Evolutionary conservation across 768 basidiomycete genomes (phyloP), one percentile per base, ranked within the genome.

Genomic region (Pisolithus tinctorius): DNA sequence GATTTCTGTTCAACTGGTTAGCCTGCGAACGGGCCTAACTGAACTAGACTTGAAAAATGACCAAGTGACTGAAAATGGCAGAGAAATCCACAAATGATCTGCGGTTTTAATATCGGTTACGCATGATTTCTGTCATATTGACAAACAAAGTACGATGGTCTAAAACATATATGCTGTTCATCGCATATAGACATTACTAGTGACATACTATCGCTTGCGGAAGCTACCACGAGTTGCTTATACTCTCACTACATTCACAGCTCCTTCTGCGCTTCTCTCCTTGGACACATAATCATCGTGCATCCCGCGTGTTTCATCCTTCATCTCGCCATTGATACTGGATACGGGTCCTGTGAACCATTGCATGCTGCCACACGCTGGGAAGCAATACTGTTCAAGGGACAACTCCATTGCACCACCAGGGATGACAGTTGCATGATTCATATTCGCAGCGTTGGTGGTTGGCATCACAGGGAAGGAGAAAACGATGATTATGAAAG

Each of bases 331-430:
- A 4, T 47, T 50, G 65, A 80, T 64, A 57, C 81, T 71, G 50
- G 67, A 54, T n/a, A 85, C 69, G 0, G 86, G 86, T 0, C 85
- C 86, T 6, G 69, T 77, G 61, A 88, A 88, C 86, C 86, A 88
- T 55, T 84, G 68, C 6, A 75, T 71, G 5, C 86, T 88, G 11
- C 87, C 86, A 51, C 86, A 86, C 26, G 70, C 68, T 0, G 84
- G 84, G 61, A 84, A 74, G 68, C 81, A 88, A 62, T 82, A 89
- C 72, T 81, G 89, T 1, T 71, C 54, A 11, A 83, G 58, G 1
- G 83, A 77, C 20, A 87, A 71, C 4, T 72, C 39, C 48, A 86
- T 66, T 2, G 80, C 74, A 2, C 81, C 83, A 0, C 80, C 81
- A 3, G 82, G 66, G 7, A 90, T 84, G 30, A 85, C 80, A 34